Evolutionary conservation across 1,284 basidiomycete species (phyloP), one percentile per base, ranked within the genome.

Genomic region (Xerocomus nothofagi): DNA sequence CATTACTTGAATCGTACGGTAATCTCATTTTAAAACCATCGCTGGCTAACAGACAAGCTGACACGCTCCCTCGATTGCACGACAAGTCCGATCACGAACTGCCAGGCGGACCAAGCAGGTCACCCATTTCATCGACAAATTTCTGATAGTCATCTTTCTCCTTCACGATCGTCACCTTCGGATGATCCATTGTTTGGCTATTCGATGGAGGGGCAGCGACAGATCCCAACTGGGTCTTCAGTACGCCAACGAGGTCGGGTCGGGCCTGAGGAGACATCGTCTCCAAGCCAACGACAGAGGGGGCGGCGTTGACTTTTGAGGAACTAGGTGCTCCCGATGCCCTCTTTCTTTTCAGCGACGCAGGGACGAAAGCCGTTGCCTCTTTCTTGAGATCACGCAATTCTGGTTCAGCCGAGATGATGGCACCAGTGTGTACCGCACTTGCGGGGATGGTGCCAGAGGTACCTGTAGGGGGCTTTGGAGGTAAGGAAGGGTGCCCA

Each of bases 311-410:
- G 34, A 88, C 61, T 55, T 74, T 79, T 1, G 76, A 63, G 10
- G 73, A 61, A 21, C 68, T 38, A 5, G 65, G 54, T 21, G 60
- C 57, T 9, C 60, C 65, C 11, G 67, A 65, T 12, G 71, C 67
- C 56, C 76, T 86, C 69, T 82, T 88, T 39, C 83, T 77, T 61
- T 85, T 86, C 44, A 90, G 64, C 4, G 84, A 71, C 6, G 79
- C 65, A 6, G 93, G 93, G 2, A 96, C 82, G 61, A 98, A 97
- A 0, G 89, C 82, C 0, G 91, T 94, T 8, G 88, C 84, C 66
- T 98, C 93, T 67, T 92, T 93, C 72, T 93, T 92, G 57, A 97
- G 76, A 67, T 98, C 91, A 20, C 93, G 86, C 39, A 98, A 69
- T 62, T 92, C 78, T 2, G 94, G 92, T 41, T 76, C 91, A 1